Conservation (phyloP, 768 basidiomycete genomes). For the Termitomyces sp. region DNA sequence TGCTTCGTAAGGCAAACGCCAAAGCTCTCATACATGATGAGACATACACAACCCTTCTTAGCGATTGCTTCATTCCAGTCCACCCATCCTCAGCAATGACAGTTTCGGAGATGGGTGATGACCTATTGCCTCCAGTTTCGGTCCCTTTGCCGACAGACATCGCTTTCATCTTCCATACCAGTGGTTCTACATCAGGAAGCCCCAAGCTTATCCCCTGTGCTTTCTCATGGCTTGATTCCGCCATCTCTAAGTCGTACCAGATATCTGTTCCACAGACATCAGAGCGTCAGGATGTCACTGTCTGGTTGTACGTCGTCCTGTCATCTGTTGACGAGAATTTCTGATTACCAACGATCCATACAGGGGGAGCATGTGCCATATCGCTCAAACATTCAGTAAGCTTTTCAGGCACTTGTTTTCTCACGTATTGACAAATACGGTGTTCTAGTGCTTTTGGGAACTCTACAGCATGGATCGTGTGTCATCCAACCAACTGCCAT, state of each 20-base stretch:
- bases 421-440: constrained; percentile 15
- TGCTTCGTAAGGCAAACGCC: constrained; percentile 49
- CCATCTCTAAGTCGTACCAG: constrained; percentile 40
- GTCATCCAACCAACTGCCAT: constrained; percentile 64
- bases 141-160: constrained; percentile 20
- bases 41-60: constrained; percentile 32
- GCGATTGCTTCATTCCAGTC: constrained; percentile 34
- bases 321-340: not conserved
- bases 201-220: constrained; percentile 61
- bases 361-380: constrained; percentile 84
- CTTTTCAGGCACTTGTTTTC: constrained; percentile 15
- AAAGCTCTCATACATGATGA: constrained; percentile 52
- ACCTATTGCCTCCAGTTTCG: constrained; percentile 34
- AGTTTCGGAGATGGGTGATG: constrained; percentile 22
- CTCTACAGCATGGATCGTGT: constrained; percentile 68
- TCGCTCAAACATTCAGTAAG: constrained; percentile 72
- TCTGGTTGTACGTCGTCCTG: constrained; percentile 45
- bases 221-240: constrained; percentile 45
- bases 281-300: constrained; percentile 46
- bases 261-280: constrained; percentile 33
- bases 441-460: constrained; percentile 59
- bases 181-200: constrained; percentile 59
- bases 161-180: constrained; percentile 59
- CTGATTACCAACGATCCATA: constrained; percentile 9
- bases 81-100: constrained; percentile 26